A percentile compares a stretch with the other conserved stretches of the same genome.
Conservation (phyloP, 2,329 filamentous ascomycete species). For the Penicillium brevicompactum region DNA sequence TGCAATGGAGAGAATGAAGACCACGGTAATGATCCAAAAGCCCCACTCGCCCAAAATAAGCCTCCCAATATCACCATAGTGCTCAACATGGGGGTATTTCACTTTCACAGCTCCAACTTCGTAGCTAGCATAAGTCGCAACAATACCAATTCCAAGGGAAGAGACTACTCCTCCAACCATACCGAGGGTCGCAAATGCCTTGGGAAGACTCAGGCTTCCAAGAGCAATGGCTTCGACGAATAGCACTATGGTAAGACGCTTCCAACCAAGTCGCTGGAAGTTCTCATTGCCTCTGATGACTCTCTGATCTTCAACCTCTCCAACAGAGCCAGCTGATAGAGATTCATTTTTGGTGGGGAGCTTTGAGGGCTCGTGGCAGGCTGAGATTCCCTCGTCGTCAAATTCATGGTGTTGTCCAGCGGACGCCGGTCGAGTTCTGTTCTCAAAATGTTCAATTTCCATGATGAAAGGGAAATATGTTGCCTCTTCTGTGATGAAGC, state of each 20-base stretch:
- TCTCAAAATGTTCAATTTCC: background rate
- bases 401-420: background rate
- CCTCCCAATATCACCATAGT: conserved; percentile 2
- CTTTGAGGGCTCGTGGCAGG: background rate
- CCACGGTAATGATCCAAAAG: conserved; percentile 1
- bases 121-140: conserved; percentile 7
- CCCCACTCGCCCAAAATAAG: background rate
- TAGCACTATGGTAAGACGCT: conserved; percentile 2
- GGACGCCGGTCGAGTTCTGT: background rate
- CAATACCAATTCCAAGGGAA: conserved; percentile 1
- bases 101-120: conserved; percentile 4
- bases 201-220: conserved; percentile 2
- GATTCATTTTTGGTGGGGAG: background rate
- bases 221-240: conserved; percentile 8
- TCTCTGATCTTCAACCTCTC: background rate
- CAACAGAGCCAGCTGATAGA: background rate
- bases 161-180: conserved; percentile 1
- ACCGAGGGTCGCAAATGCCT: conserved; percentile 4
- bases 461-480: background rate
- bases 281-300: background rate
- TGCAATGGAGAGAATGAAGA: conserved; percentile 1
- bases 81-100: conserved; percentile 2
- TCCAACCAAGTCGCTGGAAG: conserved; percentile 9
- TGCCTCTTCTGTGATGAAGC: background rate
- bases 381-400: background rate